phyloP scores from a whole-genome alignment of 257 asterid species.

The Thymus mandschuricus region DNA sequence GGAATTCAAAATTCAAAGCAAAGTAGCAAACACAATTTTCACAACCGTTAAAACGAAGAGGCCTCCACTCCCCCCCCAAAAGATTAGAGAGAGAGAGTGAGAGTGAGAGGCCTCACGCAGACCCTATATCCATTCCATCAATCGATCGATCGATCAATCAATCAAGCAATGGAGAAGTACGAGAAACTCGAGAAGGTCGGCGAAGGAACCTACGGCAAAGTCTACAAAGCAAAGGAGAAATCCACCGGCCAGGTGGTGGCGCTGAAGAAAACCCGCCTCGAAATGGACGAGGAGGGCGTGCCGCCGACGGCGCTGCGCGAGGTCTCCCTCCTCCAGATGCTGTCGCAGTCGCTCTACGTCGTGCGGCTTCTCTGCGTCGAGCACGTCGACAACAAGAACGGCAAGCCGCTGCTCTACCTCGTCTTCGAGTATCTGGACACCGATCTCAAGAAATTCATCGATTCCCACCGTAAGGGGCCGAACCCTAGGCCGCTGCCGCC shows the following conservation, averaged over 20 bases:
- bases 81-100: not conserved
- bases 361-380: conserved; percentile 90
- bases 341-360: conserved; percentile 83
- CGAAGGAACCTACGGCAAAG: conserved; percentile 98
- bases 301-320: conserved; percentile 96
- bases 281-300: conserved; percentile 96
- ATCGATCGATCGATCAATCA: conserved; percentile 15
- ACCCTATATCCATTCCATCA: not conserved
- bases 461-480: conserved; percentile 81
- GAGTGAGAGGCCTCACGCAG: not conserved
- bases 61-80: too few species aligned
- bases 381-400: conserved; percentile 80
- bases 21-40: not conserved
- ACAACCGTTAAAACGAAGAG: not conserved
- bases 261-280: conserved; percentile 92
- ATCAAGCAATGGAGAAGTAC: conserved; percentile 57
- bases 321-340: conserved; percentile 95
- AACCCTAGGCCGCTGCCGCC: conserved; percentile 74
- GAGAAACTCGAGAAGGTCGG: conserved; percentile 97
- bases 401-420: conserved; percentile 86
- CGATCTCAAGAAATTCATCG: conserved; percentile 85
- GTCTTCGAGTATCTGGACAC: conserved; percentile 96
- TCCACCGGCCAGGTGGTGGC: conserved; percentile 91
- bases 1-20: conserved; percentile 36
- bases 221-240: conserved; percentile 92